Evolutionary conservation across 2,329 filamentous ascomycete species (phyloP).

Genomic region (Delphinella strobiligena): DNA sequence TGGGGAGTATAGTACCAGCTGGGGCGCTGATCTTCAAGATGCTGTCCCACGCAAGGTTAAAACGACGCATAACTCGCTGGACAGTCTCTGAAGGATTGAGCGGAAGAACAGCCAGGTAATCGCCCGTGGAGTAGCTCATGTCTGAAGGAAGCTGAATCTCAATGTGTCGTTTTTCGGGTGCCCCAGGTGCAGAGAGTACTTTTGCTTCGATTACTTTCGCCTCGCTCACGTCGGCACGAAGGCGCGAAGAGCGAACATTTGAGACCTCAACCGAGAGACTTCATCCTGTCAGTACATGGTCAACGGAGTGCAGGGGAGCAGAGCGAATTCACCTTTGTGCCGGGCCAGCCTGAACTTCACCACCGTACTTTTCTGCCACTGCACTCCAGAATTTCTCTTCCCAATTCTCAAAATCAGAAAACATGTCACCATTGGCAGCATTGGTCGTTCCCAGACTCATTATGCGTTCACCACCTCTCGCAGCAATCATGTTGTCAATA

Average conservation of each 20-base stretch:
- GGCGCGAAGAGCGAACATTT: slow-evolving; percentile 41
- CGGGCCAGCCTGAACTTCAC: slow-evolving; percentile 9
- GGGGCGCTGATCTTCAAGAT: slow-evolving; percentile 29
- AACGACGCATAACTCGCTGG: slow-evolving; percentile 50
- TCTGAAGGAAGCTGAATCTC: slow-evolving; percentile 31
- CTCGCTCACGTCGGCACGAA: slow-evolving; percentile 53
- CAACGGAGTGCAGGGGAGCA: not conserved
- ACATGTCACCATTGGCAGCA: slow-evolving; percentile 52
- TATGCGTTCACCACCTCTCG: slow-evolving; percentile 38
- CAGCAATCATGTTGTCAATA: slow-evolving; percentile 43
- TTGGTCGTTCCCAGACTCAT: slow-evolving; percentile 45
- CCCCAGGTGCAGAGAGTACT: slow-evolving; percentile 38
- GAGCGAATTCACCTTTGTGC: not conserved
- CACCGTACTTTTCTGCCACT: slow-evolving; percentile 30
- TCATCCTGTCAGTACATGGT: slow-evolving; percentile 13
- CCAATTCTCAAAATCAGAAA: slow-evolving; percentile 57
- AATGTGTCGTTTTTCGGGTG: slow-evolving; percentile 45
- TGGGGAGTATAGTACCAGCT: slow-evolving; percentile 56
- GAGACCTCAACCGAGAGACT: slow-evolving; percentile 41
- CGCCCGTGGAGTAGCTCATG: slow-evolving; percentile 56
- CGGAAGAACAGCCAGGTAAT: slow-evolving; percentile 56
- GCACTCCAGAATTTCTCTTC: slow-evolving; percentile 44
- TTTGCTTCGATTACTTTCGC: slow-evolving; percentile 45
- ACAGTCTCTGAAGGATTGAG: slow-evolving; percentile 54
- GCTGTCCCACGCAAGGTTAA: slow-evolving; percentile 57